A percentile compares a stretch with the other conserved stretches of the same genome.
Evolutionary conservation across 2,329 filamentous ascomycete genomes (phyloP).

Genomic region (Verticillium alfalfae): DNA sequence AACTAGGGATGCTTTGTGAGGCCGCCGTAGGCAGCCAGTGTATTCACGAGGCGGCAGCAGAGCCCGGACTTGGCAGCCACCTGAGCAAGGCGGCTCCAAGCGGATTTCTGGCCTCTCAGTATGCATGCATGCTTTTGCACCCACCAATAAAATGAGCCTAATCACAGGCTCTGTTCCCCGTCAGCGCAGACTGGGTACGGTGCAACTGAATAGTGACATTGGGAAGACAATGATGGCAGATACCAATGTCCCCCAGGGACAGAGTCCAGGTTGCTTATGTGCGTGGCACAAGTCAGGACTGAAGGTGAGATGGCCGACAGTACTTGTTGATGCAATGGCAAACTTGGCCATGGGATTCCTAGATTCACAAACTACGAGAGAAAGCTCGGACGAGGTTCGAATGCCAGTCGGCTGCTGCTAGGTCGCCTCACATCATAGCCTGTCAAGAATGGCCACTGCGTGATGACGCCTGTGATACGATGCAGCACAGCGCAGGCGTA

Average conservation of each 20-base stretch:
- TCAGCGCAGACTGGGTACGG: slow-evolving; percentile 4
- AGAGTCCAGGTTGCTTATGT: not conserved
- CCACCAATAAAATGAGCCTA: slow-evolving; percentile 11
- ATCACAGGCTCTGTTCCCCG: not conserved
- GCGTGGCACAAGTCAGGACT: not conserved
- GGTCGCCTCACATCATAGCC: not conserved
- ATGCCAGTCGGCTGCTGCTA: not conserved
- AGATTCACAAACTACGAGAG: not conserved
- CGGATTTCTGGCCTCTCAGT: not conserved
- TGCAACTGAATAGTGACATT: not conserved
- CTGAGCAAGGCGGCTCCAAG: not conserved
- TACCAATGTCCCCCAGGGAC: not conserved
- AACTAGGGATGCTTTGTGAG: not conserved
- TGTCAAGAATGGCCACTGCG: not conserved
- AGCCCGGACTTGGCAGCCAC: not conserved
- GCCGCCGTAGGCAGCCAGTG: not conserved
- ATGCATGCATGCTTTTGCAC: slow-evolving; percentile 7
- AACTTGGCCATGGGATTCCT: not conserved
- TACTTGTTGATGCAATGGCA: not conserved
- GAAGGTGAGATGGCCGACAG: not conserved
- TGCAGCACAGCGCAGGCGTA: not conserved
- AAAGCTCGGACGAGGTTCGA: not conserved
- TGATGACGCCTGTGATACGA: not conserved
- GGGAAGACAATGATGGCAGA: not conserved
- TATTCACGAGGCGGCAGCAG: not conserved